phyloP scores from a whole-genome alignment of 768 basidiomycete genomes.

The Amanita subjunquillea region DNA sequence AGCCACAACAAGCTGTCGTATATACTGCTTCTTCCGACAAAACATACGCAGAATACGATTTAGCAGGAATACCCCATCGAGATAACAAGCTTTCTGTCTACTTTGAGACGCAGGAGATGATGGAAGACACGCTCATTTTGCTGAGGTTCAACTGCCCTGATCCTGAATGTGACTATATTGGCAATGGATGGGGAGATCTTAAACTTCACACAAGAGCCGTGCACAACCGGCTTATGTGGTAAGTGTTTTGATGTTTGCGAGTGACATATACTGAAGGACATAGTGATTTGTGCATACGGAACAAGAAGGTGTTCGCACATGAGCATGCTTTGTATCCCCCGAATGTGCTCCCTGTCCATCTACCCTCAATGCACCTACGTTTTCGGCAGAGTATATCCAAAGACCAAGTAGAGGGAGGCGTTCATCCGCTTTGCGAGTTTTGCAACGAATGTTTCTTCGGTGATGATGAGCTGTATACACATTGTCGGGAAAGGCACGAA shows the following conservation, averaged over 20 bases:
- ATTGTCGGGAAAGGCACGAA: constrained; percentile 91
- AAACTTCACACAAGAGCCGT: constrained; percentile 71
- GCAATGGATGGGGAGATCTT: constrained; percentile 82
- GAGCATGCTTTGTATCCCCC: constrained; percentile 81
- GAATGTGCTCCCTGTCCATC: constrained; percentile 52
- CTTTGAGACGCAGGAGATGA: constrained; percentile 89
- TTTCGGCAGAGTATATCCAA: constrained; percentile 28
- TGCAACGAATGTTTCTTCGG: constrained; percentile 89
- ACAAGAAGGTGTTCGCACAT: constrained; percentile 92
- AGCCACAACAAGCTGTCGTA: constrained; percentile 63
- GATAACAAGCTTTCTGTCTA: constrained; percentile 67
- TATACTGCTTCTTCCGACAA: constrained; percentile 61
- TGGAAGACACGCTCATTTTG: constrained; percentile 87
- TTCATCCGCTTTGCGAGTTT: constrained; percentile 79
- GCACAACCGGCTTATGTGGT: constrained; percentile 83
- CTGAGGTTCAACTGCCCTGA: constrained; percentile 94
- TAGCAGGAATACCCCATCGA: constrained; percentile 47
- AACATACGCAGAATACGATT: constrained; percentile 47
- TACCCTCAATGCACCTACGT: constrained; percentile 56
- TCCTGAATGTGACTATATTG: constrained; percentile 71
- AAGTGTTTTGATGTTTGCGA: constrained; percentile 13
- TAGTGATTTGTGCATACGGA: constrained; percentile 80
- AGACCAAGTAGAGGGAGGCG: constrained; percentile 58
- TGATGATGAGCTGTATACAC: constrained; percentile 88
- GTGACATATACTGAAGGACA: neutral